A percentile compares a stretch with the other conserved stretches of the same genome.
Conservation (phyloP, 192 early-diverging fungal genomes). For the Fimicolochytrium jonesii region DNA sequence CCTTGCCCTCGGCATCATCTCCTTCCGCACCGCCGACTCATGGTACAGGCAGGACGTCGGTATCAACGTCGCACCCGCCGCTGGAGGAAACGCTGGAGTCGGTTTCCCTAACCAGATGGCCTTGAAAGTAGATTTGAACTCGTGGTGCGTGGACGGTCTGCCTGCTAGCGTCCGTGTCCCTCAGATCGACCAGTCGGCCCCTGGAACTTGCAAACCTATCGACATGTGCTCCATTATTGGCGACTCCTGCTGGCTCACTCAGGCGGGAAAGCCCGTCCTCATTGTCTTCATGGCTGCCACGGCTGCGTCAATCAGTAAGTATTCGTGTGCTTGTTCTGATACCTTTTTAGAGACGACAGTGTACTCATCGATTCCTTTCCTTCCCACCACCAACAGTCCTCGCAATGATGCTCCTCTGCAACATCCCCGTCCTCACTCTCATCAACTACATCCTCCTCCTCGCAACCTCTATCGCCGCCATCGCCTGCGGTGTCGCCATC, state of each 20-base stretch:
- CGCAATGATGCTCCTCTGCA: neutral
- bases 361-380: neutral
- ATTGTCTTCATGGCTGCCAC: neutral
- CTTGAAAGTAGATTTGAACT: neutral
- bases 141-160: neutral
- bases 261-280: neutral
- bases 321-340: neutral
- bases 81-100: neutral
- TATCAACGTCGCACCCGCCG: neutral
- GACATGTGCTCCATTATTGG: neutral
- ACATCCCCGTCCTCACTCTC: neutral
- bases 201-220: neutral
- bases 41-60: constrained; percentile 4
- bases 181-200: neutral
- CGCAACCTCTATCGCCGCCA: neutral
- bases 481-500: neutral
- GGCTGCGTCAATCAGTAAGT: neutral
- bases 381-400: neutral
- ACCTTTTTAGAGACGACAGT: neutral
- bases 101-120: too few relatives aligned
- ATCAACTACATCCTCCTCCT: constrained; percentile 3
- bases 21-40: neutral
- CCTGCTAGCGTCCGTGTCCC: neutral
- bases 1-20: neutral
- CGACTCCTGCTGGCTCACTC: neutral